phyloP scores from a whole-genome alignment of 257 asterid species.

The Solanum gracilifrons region DNA sequence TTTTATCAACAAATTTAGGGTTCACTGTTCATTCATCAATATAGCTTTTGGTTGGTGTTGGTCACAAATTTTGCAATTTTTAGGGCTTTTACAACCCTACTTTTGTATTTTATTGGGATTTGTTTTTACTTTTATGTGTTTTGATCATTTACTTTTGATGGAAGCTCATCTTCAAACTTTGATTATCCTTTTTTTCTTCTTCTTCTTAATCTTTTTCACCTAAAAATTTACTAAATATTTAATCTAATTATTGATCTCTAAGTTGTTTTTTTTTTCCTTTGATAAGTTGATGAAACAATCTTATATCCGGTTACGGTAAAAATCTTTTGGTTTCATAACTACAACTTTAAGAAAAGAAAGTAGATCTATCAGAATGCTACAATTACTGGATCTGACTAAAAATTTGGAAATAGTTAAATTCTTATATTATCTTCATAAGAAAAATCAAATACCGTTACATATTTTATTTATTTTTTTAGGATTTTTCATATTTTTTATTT shows the following conservation, averaged over 20 bases:
- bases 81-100: not conserved
- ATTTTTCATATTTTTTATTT: not conserved
- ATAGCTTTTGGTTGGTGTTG: not conserved
- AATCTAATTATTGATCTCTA: not conserved
- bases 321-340: not conserved
- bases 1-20: not conserved
- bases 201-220: not conserved
- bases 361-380: not conserved
- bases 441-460: not conserved
- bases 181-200: not conserved
- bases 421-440: not conserved
- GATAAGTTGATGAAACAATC: constrained; percentile 4
- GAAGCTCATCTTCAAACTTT: not conserved
- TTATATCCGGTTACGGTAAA: constrained; percentile 20
- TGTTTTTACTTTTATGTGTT: not conserved
- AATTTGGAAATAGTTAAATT: not conserved
- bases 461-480: not conserved
- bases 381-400: not conserved
- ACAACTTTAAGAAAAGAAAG: not conserved
- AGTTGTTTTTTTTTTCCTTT: not conserved
- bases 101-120: not conserved
- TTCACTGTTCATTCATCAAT: not conserved
- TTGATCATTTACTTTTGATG: not conserved
- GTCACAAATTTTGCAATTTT: not conserved
- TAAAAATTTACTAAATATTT: not conserved